phyloP scores from a whole-genome alignment of 2,329 filamentous ascomycete genomes.

The Monosporascus sp. region DNA sequence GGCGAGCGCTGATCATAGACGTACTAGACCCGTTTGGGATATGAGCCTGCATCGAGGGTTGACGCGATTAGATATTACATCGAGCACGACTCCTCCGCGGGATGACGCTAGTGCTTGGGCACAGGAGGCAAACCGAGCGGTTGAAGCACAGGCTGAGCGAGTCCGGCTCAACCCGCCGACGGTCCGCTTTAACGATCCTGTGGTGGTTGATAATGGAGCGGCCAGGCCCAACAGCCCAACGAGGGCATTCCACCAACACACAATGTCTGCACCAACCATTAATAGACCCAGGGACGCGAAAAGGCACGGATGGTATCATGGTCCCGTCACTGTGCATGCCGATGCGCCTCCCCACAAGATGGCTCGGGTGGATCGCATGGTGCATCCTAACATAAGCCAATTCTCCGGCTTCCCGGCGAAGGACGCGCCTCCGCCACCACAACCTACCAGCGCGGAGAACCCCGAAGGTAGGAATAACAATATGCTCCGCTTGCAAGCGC shows the following conservation, averaged over 20 bases:
- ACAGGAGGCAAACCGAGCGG: slow-evolving; percentile 48
- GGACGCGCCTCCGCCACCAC: slow-evolving; percentile 23
- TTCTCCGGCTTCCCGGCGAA: slow-evolving; percentile 46
- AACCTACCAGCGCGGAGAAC: slow-evolving; percentile 26
- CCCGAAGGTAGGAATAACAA: slow-evolving; percentile 32
- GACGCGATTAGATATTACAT: slow-evolving; percentile 59
- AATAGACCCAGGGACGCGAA: slow-evolving; percentile 55
- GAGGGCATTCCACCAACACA: slow-evolving; percentile 46
- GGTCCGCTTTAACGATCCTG: slow-evolving; percentile 51
- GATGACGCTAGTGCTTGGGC: slow-evolving; percentile 53
- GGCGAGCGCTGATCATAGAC: slow-evolving; percentile 38
- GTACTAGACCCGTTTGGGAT: slow-evolving; percentile 56
- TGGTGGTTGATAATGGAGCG: slow-evolving; percentile 21
- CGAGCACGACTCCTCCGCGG: slow-evolving; percentile 38
- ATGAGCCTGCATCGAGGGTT: slow-evolving; percentile 60
- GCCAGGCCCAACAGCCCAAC: slow-evolving; percentile 7
- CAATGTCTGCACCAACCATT: slow-evolving; percentile 53
- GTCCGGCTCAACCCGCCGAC: slow-evolving; percentile 38
- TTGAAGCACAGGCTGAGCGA: slow-evolving; percentile 50
- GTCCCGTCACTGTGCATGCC: slow-evolving; percentile 34
- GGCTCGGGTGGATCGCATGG: slow-evolving; percentile 49
- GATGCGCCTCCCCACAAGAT: slow-evolving; percentile 33
- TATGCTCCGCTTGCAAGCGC: slow-evolving; percentile 53
- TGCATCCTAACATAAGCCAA: slow-evolving; percentile 50
- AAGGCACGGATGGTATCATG: slow-evolving; percentile 69